Evolutionary conservation across 1,284 basidiomycete genomes (phyloP), one percentile per base, ranked within the genome.

Genomic region (Ustilago trichophora): DNA sequence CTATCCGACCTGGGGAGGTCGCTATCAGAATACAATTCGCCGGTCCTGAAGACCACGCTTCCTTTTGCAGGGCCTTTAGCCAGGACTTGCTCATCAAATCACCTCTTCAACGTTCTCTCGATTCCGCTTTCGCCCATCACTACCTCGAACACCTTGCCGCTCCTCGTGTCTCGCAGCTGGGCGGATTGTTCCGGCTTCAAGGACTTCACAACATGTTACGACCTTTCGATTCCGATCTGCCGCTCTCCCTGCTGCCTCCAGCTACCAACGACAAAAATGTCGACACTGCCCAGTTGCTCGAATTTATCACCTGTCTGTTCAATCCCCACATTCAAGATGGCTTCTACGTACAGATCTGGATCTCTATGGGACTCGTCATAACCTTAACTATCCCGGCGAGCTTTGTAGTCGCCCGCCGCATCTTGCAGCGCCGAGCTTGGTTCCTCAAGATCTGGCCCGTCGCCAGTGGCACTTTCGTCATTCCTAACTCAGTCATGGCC

Each of bases 371-470:
- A 0, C 15, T 55, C 18, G 22, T 55, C 11, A 5, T 15, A 6
- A 12, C 55, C 18, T 32, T 50, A 2, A 2, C 43, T 3, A 2
- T 51, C 12, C 27, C 55, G 3, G 19, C 25, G 6, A 18, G 9
- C 6, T 3, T 33, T 3, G 42, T 66, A n/a, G 19, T 66, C 15
- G 22, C 50, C 1, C 56, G 53, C 18, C 63, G 63, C 13, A 15
- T 59, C 19, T n/a, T 46, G 4, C 11, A 34, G 8, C 37, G 63
- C 3, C 55, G 47, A 33, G 55, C 51, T 5, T 66, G 63, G 63
- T 46, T 59, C 18, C 27, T 66, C 42, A 66, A 56, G 44, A 29
- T 59, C 19, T 59, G 55, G 56, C 42, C 27, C 15, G 63, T 66
- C 21, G 42, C 32, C 2, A 48, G 52, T 15, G 63, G 63, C 5